Evolutionary conservation across 2,329 filamentous ascomycete genomes (phyloP).

Genomic region (Calonectria ilicicola): DNA sequence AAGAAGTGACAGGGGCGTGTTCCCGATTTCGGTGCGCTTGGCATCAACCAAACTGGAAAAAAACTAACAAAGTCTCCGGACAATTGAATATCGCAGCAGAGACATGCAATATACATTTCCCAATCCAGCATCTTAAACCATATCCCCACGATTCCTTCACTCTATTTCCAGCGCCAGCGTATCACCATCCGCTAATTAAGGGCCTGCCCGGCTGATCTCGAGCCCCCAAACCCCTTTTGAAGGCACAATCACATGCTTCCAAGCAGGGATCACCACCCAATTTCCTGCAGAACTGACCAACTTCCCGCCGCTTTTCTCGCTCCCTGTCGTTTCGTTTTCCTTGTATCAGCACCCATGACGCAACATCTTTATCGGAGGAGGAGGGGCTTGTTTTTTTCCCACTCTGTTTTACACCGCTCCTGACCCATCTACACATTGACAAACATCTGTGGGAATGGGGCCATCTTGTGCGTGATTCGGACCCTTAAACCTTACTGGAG

Average conservation of each 20-base stretch:
- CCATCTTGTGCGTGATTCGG: conserved; percentile 24
- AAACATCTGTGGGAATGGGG: conserved; percentile 25
- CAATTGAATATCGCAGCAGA: not conserved
- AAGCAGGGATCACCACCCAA: conserved; percentile 12
- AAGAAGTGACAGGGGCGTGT: not conserved
- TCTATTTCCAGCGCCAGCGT: not conserved
- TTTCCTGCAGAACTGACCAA: not conserved
- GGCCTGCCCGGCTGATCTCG: not conserved
- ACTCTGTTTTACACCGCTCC: conserved; percentile 27
- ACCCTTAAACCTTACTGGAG: conserved; percentile 1
- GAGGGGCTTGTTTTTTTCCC: not conserved
- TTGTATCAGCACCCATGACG: conserved; percentile 36
- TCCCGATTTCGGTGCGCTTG: not conserved
- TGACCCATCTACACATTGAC: not conserved
- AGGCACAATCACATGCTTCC: conserved; percentile 24
- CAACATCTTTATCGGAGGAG: conserved; percentile 28
- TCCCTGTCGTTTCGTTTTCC: conserved; percentile 6
- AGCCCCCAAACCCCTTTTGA: conserved; percentile 17
- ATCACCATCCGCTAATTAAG: not conserved
- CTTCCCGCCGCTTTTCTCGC: not conserved
- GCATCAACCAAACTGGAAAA: not conserved
- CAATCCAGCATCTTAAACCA: not conserved
- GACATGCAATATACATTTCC: no score
- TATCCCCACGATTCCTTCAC: not conserved
- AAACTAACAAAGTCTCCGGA: not conserved